Conservation (phyloP, 2,329 filamentous ascomycete species). For the Zasmidium angulare region DNA sequence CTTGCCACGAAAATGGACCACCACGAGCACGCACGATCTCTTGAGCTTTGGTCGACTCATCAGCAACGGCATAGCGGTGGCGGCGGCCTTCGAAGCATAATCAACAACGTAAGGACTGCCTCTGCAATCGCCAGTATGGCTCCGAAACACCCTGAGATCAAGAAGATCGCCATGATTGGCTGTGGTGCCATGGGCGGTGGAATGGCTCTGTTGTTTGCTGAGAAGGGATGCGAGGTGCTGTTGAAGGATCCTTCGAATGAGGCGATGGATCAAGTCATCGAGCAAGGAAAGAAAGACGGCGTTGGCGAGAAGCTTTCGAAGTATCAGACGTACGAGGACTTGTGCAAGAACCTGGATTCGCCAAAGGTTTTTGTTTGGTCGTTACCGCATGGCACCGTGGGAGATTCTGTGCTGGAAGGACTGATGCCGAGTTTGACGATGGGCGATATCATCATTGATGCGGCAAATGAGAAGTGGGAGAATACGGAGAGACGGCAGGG, state of each 20-base stretch:
- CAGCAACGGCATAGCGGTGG: too few relatives aligned
- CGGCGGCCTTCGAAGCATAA: too few relatives aligned
- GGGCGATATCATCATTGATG: conserved; percentile 68
- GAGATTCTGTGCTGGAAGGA: conserved; percentile 49
- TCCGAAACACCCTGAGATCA: conserved; percentile 27
- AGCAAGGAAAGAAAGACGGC: conserved; percentile 41
- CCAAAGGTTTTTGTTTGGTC: conserved; percentile 38
- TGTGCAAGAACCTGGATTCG: conserved; percentile 50
- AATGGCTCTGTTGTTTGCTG: conserved; percentile 60
- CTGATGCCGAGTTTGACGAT: conserved; percentile 54
- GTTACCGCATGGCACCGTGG: conserved; percentile 40
- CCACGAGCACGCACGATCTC: too few relatives aligned
- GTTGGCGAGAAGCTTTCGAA: conserved; percentile 41
- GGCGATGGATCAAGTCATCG: conserved; percentile 47
- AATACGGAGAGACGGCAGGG: conserved; percentile 62
- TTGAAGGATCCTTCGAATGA: conserved; percentile 55
- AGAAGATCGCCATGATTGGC: conserved; percentile 56
- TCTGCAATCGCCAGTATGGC: conserved; percentile 10
- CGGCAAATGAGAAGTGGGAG: conserved; percentile 66
- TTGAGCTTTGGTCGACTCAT: too few relatives aligned
- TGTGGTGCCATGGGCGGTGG: conserved; percentile 61
- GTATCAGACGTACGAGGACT: conserved; percentile 49
- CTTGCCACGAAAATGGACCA: too few relatives aligned
- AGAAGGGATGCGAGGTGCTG: conserved; percentile 55
- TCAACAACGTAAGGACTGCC: too few relatives aligned